Evolutionary conservation across 208 protist species (phyloP), one percentile per base, ranked within the genome.

Genomic region (Trypanosoma lewisi): DNA sequence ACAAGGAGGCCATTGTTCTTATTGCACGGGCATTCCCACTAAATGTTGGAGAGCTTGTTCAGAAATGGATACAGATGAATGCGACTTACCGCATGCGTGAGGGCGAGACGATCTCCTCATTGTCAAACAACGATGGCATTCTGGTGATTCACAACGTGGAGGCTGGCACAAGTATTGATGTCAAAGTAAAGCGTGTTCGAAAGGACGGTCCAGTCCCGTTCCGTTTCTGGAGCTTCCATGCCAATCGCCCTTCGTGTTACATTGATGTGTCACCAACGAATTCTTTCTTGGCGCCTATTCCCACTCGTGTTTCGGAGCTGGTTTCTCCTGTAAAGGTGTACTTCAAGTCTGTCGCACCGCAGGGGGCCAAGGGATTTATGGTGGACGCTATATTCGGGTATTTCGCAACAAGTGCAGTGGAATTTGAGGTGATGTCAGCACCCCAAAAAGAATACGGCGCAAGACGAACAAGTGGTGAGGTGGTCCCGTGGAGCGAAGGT

Each of bases 171-270:
- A 61, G 83, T 7, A 80, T 95, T 14, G 68, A 91, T 39, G 63
- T 95, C 7, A 48, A 75, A n/a, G 58, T 95, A 2, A 57, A 73
- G 5, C 77, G 80, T 17, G 63, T 83, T 25, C 65, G 77, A 12
- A 9, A 33, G 4, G 84, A 87, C 34, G 82, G 73, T 5, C 81
- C 89, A 5, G 78, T 83, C 0, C 85, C 89, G 4, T 95, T 95
- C 63, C 76, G 78, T 44, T 82, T 95, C 52, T 88, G 83, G 50
- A 88, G 81, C 63, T 87, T 85, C 31, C 70, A 87, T 33, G 82
- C 89, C 2, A 93, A 87, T 70, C 49, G 19, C n/a, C 78, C 80
- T n/a, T 48, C 63, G 17, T 95, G 89, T 65, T 74, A 80, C 49
- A 76, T 95, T 36, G 59, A 67, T 2, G 75, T 93, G 28, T 75